Evolutionary conservation across 2,329 filamentous ascomycete species (phyloP).

Genomic region (Colletotrichum agaves): DNA sequence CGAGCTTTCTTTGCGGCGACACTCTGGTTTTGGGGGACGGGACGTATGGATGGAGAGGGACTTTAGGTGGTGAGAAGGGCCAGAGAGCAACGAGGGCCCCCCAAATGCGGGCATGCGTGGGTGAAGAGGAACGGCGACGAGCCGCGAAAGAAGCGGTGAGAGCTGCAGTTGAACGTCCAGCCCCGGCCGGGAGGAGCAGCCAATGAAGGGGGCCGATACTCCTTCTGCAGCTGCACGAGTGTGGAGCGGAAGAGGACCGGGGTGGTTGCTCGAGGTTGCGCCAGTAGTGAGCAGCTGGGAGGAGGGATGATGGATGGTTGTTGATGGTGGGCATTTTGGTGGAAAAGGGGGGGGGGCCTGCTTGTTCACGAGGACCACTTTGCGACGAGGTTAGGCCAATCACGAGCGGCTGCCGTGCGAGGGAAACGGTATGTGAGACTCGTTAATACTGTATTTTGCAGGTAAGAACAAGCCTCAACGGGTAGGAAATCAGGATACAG

Average conservation of each 20-base stretch:
- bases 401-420: slow-evolving; percentile 35
- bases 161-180: slow-evolving; percentile 43
- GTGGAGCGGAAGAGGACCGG: slow-evolving; percentile 36
- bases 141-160: slow-evolving; percentile 46
- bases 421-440: slow-evolving; percentile 10
- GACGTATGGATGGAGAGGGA: slow-evolving; percentile 24
- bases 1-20: slow-evolving; percentile 15
- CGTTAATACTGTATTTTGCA: slow-evolving; percentile 36
- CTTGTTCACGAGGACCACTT: slow-evolving; percentile 37
- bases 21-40: slow-evolving; percentile 29
- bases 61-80: slow-evolving; percentile 36
- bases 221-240: slow-evolving; percentile 39
- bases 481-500: slow-evolving; percentile 10
- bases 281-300: slow-evolving; percentile 37
- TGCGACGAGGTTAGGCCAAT: slow-evolving; percentile 35
- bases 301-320: neutral
- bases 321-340: neutral
- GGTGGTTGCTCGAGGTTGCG: slow-evolving; percentile 33
- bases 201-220: slow-evolving; percentile 40
- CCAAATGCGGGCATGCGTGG: slow-evolving; percentile 38
- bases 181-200: slow-evolving; percentile 41
- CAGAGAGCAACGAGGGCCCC: slow-evolving; percentile 26
- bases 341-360: slow-evolving; percentile 13
- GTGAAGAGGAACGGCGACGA: slow-evolving; percentile 39
- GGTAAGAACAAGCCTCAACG: slow-evolving; percentile 3